A percentile compares a stretch with the other conserved stretches of the same genome.
Conservation (phyloP, 805 yeast genomes). For the Candida alai region DNA sequence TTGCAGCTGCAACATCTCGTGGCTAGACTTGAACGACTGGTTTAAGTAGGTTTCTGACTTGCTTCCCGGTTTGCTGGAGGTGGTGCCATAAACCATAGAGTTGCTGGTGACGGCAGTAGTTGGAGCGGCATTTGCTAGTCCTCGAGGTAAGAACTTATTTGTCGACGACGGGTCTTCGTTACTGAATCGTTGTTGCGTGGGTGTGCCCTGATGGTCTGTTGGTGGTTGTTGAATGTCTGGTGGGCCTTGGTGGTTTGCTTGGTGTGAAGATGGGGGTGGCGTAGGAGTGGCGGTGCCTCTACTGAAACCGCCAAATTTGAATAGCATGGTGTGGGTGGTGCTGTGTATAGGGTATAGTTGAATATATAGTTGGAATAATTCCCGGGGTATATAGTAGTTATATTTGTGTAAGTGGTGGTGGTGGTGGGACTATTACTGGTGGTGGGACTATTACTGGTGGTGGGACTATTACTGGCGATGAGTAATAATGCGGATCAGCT, state of each 20-base stretch:
- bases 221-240: not conserved
- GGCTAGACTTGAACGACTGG: constrained; percentile 18
- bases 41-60: constrained; percentile 20
- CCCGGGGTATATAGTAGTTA: no score
- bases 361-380: not conserved
- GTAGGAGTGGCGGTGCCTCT: constrained; percentile 16
- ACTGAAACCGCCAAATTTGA: constrained; percentile 36
- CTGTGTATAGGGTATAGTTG: not conserved
- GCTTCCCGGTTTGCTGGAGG: constrained; percentile 17
- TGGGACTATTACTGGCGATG: no score
- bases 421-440: no score
- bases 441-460: no score
- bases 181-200: not conserved
- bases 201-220: not conserved
- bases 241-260: no score
- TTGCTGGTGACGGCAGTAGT: constrained; percentile 65
- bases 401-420: no score
- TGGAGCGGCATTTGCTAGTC: constrained; percentile 44
- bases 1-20: not conserved
- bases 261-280: constrained; percentile 6
- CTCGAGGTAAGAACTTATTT: constrained; percentile 33
- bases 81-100: constrained; percentile 68
- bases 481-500: no score
- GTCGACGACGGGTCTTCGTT: no score
- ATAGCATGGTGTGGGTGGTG: constrained; percentile 19